Evolutionary conservation across 345 rosid species (phyloP).

Genomic region (Lenwebbia sp.): DNA sequence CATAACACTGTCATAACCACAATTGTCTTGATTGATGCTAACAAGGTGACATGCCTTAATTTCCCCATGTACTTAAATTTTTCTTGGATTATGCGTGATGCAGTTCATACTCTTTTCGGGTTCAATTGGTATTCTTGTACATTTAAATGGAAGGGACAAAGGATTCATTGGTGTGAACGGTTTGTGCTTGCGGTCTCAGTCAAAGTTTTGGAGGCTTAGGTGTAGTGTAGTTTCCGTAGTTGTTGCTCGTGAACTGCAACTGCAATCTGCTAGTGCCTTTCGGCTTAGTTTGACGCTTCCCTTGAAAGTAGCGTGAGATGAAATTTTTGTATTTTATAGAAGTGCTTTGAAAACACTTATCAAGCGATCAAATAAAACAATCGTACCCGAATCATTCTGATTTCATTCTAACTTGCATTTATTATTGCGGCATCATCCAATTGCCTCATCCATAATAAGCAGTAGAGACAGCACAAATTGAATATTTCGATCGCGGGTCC

Average conservation of each 20-base stretch:
- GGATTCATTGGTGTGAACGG: not conserved
- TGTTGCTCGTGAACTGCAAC: not conserved
- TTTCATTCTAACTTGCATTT: too few species aligned
- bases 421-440: too few species aligned
- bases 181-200: not conserved
- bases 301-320: not conserved
- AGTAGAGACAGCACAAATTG: fast-evolving
- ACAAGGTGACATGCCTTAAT: not conserved
- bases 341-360: too few species aligned
- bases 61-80: not conserved
- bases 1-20: not conserved
- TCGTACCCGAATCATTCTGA: too few species aligned
- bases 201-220: not conserved
- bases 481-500: not conserved
- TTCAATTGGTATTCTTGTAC: not conserved
- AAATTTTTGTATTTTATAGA: not conserved
- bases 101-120: not conserved
- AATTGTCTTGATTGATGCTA: not conserved
- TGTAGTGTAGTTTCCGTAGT: not conserved
- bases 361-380: too few species aligned
- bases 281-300: not conserved
- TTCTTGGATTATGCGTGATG: not conserved
- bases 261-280: not conserved
- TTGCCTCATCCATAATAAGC: too few species aligned
- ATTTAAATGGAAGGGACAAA: not conserved